These are phyloP conservation scores for Boletus subcaerulescens DNA, from an alignment of 768 basidiomycete genomes.

Conservation along the genomic window DNA sequence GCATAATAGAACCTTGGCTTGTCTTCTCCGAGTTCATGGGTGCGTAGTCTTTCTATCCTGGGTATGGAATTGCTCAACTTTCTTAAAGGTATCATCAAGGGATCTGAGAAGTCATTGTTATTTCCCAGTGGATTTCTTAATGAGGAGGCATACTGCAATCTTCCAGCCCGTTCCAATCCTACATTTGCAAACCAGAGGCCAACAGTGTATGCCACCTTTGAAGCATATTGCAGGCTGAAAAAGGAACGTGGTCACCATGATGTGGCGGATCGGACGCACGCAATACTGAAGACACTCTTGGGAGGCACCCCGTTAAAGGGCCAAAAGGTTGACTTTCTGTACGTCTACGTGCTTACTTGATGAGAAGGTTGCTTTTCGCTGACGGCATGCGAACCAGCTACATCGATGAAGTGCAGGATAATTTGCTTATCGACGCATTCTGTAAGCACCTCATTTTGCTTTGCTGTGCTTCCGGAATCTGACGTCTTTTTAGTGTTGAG, in stretches of 20 bases:
- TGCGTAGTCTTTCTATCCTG: conserved; percentile 19
- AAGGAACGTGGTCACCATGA: conserved; percentile 44
- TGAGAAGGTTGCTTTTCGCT: not conserved
- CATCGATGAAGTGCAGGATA: conserved; percentile 74
- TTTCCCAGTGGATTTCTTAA: conserved; percentile 41
- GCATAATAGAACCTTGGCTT: conserved; percentile 49
- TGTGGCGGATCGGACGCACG: conserved; percentile 61
- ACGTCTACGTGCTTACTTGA: conserved; percentile 12
- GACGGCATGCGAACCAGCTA: conserved; percentile 38
- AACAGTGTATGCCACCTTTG: conserved; percentile 52
- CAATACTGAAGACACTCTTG: conserved; percentile 39
- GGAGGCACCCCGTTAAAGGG: conserved; percentile 33
- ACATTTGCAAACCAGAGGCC: conserved; percentile 51
- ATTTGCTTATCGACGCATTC: conserved; percentile 61
- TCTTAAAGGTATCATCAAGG: conserved; percentile 54
- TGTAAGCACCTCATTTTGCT: conserved; percentile 34
- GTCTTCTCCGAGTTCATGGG: conserved; percentile 69
- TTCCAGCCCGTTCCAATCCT: conserved; percentile 51
- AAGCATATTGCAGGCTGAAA: conserved; percentile 49
- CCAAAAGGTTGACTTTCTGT: conserved; percentile 55
- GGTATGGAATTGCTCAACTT: not conserved
- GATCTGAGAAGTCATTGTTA: conserved; percentile 53
- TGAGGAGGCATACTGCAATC: conserved; percentile 40
- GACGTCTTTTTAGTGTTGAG: conserved; percentile 48
- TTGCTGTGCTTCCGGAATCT: not conserved